phyloP scores from a whole-genome alignment of 148 eudicot species.

The Chenopodium album region DNA sequence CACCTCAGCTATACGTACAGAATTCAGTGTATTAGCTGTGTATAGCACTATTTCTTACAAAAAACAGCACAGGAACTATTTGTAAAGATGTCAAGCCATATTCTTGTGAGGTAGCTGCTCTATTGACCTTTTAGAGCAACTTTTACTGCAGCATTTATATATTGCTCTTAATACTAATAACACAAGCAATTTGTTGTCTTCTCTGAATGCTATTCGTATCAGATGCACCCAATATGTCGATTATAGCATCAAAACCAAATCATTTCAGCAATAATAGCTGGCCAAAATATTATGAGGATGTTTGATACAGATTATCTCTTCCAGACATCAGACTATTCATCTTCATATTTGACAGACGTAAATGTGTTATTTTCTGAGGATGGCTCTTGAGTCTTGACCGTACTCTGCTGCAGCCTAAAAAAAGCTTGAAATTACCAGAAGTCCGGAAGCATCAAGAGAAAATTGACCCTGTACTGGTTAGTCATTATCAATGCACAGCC shows the following conservation, averaged over 20 bases:
- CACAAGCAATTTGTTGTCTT: not conserved
- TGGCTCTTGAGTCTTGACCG: no score
- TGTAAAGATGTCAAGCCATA: not conserved
- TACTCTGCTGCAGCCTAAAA: no score
- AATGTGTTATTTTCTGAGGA: no score
- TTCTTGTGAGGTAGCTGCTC: not conserved
- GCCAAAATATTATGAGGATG: not conserved
- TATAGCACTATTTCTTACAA: not conserved
- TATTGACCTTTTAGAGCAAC: not conserved
- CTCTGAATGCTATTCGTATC: not conserved
- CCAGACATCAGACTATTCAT: no score
- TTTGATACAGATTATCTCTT: not conserved
- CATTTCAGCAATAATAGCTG: not conserved
- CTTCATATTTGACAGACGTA: no score
- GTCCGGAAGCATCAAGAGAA: no score
- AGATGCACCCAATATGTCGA: no score
- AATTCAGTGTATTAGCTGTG: no score
- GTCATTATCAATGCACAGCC: no score
- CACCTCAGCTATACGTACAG: not conserved
- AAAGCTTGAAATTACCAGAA: no score
- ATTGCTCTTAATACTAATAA: not conserved
- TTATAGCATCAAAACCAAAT: no score
- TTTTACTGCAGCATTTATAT: not conserved
- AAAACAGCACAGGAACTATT: not conserved
- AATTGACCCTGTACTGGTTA: no score